Evolutionary conservation across 352 stramenopile genomes (phyloP), one percentile per base, ranked within the genome.

Genomic region (Aphanomyces euteiches): DNA sequence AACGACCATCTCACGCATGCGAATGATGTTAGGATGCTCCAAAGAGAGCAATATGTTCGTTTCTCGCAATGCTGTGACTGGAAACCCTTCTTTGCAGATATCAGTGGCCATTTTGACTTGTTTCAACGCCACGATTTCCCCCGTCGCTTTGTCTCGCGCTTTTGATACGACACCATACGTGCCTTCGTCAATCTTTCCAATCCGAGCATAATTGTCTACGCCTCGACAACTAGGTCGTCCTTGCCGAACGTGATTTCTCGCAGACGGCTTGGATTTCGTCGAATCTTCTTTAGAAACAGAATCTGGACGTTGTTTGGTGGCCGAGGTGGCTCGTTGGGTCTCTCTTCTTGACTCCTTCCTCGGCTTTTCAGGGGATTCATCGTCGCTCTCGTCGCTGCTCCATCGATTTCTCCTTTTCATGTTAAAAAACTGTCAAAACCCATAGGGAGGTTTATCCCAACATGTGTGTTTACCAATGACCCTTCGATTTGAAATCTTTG

Each of bases 91-190:
- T 59, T 92, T 78, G 56, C 83, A 92, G 45, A 81, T 76, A 47
- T 92, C 83, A 1, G 75, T 77, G 56, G 77, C 88, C 83, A 90
- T 92, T 69, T 95, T 90, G 54, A 96, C 84, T 79, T 97, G 87
- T 68, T 97, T 97, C 50, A 97, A 77, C 38, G 96, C 96, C 15
- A 98, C 95, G 53, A 98, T 92, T 69, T 98, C 85, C 40, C 87
- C 82, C 6, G 90, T 96, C 47, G 76, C 72, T 40, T 96, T 92
- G 73, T 98, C 95, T 15, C 84, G 78, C 39, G 93, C 96, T 66
- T 96, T 97, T 72, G 94, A 99, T 3, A 99, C 96, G 61, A 98
- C 90, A 5, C 96, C 96, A 75, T 99, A 99, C 21, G 96, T 98
- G 3, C 96, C 96, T 81, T 99, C 93, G 59, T 97, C 94, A 57